These are phyloP conservation scores for Austroboletus niveus DNA, from an alignment of 1,284 basidiomycete genomes.

Conservation along the genomic window DNA sequence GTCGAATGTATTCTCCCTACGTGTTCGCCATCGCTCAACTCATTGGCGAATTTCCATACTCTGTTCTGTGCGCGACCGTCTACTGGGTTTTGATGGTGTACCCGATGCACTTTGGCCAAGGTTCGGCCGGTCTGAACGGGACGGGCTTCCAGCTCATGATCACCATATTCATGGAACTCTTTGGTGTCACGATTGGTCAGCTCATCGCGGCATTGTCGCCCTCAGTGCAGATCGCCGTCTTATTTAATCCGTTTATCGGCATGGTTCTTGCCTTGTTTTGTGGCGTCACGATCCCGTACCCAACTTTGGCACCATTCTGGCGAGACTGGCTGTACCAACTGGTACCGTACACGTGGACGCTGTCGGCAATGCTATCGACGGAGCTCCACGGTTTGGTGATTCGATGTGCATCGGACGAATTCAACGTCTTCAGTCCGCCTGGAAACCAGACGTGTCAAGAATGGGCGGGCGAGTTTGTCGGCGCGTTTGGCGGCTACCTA, in stretches of 20 bases:
- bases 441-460: constrained; percentile 68
- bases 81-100: constrained; percentile 82
- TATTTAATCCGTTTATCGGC: constrained; percentile 79
- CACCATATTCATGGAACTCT: constrained; percentile 70
- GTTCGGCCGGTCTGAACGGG: constrained; percentile 54
- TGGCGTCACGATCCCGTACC: constrained; percentile 80
- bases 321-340: constrained; percentile 72
- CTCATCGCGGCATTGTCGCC: constrained; percentile 76
- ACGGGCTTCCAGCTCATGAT: constrained; percentile 78
- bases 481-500: constrained; percentile 72
- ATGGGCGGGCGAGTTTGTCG: constrained; percentile 72
- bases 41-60: constrained; percentile 81
- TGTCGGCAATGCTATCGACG: constrained; percentile 74
- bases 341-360: constrained; percentile 69
- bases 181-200: constrained; percentile 77
- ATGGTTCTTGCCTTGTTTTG: constrained; percentile 73
- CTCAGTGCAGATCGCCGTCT: constrained; percentile 70
- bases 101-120: constrained; percentile 73
- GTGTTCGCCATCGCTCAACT: constrained; percentile 85
- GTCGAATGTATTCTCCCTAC: constrained; percentile 74
- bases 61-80: constrained; percentile 64
- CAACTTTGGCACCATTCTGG: constrained; percentile 71
- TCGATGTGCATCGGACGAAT: constrained; percentile 66
- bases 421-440: constrained; percentile 69
- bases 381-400: constrained; percentile 77